A percentile compares a stretch with the other conserved stretches of the same genome.
phyloP scores from a whole-genome alignment of 192 early-diverging fungal species.

The Phlyctochytrium planicorne region DNA sequence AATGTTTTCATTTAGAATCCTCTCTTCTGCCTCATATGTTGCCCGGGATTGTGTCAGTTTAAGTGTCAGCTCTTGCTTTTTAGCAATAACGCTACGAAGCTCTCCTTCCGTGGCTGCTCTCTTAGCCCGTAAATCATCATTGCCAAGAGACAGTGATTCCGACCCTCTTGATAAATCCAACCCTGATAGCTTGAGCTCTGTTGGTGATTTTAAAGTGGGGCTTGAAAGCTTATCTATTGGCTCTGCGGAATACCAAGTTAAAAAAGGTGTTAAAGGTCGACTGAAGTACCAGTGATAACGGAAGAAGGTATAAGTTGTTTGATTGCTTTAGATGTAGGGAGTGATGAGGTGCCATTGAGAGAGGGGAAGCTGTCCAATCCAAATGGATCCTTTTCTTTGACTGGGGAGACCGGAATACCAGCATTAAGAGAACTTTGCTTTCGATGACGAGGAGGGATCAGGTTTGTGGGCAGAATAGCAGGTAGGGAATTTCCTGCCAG shows the following conservation, averaged over 20 bases:
- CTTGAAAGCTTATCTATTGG: not conserved
- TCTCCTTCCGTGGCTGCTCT: slow-evolving; percentile 55
- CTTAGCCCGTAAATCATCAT: slow-evolving; percentile 57
- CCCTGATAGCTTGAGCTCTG: slow-evolving; percentile 60
- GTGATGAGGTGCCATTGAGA: too few species aligned
- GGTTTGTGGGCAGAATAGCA: slow-evolving; percentile 48
- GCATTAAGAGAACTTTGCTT: not conserved
- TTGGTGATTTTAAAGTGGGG: slow-evolving; percentile 46
- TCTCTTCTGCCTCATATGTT: slow-evolving; percentile 59
- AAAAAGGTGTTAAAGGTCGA: too few species aligned
- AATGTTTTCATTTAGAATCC: slow-evolving; percentile 55
- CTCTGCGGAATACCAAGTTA: too few species aligned
- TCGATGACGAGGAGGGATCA: slow-evolving; percentile 58
- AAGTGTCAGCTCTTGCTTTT: slow-evolving; percentile 67
- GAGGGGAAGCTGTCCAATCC: too few species aligned
- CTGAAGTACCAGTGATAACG: too few species aligned
- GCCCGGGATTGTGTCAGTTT: slow-evolving; percentile 59
- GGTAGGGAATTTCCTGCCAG: slow-evolving; percentile 39
- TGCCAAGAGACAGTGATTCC: slow-evolving; percentile 47
- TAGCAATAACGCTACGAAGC: slow-evolving; percentile 53
- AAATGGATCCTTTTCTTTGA: too few species aligned
- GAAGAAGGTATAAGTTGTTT: too few species aligned
- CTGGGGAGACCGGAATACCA: slow-evolving; percentile 7
- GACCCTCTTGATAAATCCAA: slow-evolving; percentile 55
- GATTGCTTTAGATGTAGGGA: too few species aligned